These are phyloP conservation scores for Pseudopithomyces chartarum DNA, from an alignment of 2,329 filamentous ascomycete genomes.

Conservation along the genomic window DNA sequence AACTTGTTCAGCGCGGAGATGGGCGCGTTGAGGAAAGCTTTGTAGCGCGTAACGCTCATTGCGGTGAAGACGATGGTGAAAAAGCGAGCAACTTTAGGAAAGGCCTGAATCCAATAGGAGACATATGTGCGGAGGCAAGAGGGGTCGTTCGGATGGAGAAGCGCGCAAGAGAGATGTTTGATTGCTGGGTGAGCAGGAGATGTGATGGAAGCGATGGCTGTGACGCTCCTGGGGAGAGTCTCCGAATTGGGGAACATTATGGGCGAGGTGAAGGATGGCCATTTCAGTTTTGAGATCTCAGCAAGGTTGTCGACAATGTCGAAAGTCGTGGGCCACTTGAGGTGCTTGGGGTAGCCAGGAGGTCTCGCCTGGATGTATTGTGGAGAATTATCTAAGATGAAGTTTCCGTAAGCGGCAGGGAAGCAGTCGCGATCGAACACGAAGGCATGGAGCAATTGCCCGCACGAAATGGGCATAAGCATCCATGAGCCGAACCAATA, in stretches of 20 bases:
- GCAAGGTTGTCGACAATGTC: conserved; percentile 82
- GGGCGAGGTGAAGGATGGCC: conserved; percentile 87
- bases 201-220: conserved; percentile 75
- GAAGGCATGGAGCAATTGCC: conserved; percentile 57
- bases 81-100: conserved; percentile 78
- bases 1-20: conserved; percentile 69
- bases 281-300: conserved; percentile 78
- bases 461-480: conserved; percentile 55
- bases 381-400: conserved; percentile 72
- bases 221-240: conserved; percentile 69
- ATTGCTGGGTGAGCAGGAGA: conserved; percentile 86
- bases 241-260: conserved; percentile 77
- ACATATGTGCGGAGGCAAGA: conserved; percentile 87
- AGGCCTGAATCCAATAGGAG: conserved; percentile 83
- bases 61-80: conserved; percentile 76
- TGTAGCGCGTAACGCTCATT: conserved; percentile 72
- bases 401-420: conserved; percentile 63
- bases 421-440: conserved; percentile 59
- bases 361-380: conserved; percentile 80
- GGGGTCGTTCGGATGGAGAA: conserved; percentile 85
- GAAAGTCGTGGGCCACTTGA: conserved; percentile 76
- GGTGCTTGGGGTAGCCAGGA: conserved; percentile 65
- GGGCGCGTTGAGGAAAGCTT: conserved; percentile 71
- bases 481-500: conserved; percentile 64
- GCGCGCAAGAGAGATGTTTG: conserved; percentile 82